Evolutionary conservation across 148 eudicot species (phyloP), one percentile per base, ranked within the genome.

Genomic region (Beta vulgaris): DNA sequence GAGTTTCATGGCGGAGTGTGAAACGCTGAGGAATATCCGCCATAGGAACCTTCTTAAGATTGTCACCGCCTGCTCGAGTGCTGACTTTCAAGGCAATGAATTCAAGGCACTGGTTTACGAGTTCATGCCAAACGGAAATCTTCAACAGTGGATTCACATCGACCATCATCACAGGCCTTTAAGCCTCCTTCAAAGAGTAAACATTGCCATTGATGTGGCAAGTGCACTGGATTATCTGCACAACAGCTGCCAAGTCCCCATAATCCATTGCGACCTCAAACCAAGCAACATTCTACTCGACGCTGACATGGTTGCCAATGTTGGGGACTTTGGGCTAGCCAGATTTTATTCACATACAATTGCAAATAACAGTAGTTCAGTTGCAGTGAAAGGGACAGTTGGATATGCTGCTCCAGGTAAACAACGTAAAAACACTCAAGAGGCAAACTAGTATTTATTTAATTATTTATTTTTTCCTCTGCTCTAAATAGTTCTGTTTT

Each of bases 1-100:
- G 78, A 82, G 81, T 63, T 82, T 82, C 34, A 69, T 69, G 71
- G 77, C 74, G 14, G 84, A 82, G 72, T 82, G 84, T n/a, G 44
- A 73, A 25, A 75, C 78, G 1, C 61, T 82, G 71, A 68, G 75
- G 28, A 69, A 44, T 67, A 64, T 78, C 26, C 84, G 78, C 19
- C 84, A 82, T 15, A 64, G 81, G 39, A 82, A 82, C 49, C 72
- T 82, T 8, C 60, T 78, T 0, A 75, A 64, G 68, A 70, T 82
- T 16, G 48, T 82, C 6, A 73, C 84, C 2, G 73, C 65, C 46
- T 82, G 84, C 76, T 82, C 81, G 4, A 77, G 84, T 46, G 73
- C 37, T 10, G 78, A 77, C 53, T 77, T 63, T 46, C 55, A 74
- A 9, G 65, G 81, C 8, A 74, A 74, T 21, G 78, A 82, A 10